Base-by-base conservation (phyloP, 129 eudicot genomes). In the Artemisia tridentata region DNA sequence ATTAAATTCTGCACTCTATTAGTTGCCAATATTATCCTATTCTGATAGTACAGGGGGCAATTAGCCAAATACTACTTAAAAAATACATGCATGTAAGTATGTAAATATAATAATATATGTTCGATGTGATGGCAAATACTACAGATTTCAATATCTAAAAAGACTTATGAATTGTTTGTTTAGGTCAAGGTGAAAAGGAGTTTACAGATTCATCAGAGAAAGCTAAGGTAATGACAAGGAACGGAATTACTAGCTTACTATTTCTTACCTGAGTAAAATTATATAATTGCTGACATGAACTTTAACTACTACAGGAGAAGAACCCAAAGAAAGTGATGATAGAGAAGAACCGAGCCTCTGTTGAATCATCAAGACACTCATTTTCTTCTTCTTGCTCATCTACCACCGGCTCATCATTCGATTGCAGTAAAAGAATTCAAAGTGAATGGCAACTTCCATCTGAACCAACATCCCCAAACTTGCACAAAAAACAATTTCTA, bases 321-420 rank as follows among this genome's bases (percentile, higher is more conserved):
- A 65, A 57, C 47, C 64, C 43, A 29, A 81, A 77, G 77, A 58
- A 68, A 78, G 79, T 15, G 56, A 64, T 47, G 62, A 74, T 72
- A 55, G 85, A 80, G 81, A 81, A 78, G 74, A 87, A 73, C 54
- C 77, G 72, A 60, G 75, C 63, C 53, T 75, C 90, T 16, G 31
- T 51, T 19, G 98, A 92, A 67, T 86, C 90, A 75, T 83, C 89
- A 56, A 78, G 89, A 69, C 68, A 82, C 76, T 89, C 98, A 38
- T 68, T 65, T 59, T 81, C 98, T 48, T 92, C 96, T 19, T 83
- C 95, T 65, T 75, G 88, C 56, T 77, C 87, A 13, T 89, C 90
- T 4, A 82, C 85, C 38, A 88, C 84, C 60, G 68, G 77, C 64
- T 72, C 83, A 11, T 74, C 84, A 47, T 83, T 69, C 29, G 72